Evolutionary conservation across 441 rosid species (phyloP).

Genomic region (Adansonia grandidieri): DNA sequence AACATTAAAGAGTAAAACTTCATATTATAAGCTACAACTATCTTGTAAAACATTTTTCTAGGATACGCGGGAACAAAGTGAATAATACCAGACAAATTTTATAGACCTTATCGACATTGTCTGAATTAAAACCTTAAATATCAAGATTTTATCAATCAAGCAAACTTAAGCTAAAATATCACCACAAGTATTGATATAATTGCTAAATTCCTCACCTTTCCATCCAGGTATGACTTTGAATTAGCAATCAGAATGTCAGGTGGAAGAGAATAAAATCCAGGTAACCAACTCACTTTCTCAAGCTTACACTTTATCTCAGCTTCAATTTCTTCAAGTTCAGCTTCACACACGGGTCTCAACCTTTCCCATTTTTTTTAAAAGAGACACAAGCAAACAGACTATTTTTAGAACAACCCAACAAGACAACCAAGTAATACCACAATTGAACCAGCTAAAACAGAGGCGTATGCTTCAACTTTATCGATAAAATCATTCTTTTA

Average conservation of each 20-base stretch:
- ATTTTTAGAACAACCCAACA: background rate
- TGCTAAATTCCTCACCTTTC: constrained; percentile 50
- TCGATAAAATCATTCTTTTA: background rate
- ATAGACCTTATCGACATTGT: background rate
- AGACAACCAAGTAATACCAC: background rate
- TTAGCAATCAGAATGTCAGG: constrained; percentile 73
- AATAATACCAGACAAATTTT: no score
- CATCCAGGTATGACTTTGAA: constrained; percentile 70
- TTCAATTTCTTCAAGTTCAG: constrained; percentile 53
- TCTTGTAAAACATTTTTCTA: background rate
- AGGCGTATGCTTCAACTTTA: background rate
- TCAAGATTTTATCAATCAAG: constrained; percentile 14
- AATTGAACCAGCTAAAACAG: background rate
- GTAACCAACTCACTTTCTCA: constrained; percentile 66
- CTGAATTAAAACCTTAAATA: background rate
- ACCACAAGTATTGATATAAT: background rate
- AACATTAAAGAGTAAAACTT: constrained; percentile 2
- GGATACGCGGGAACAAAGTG: background rate
- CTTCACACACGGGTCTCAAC: constrained; percentile 75
- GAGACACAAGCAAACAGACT: background rate
- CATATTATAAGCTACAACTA: background rate
- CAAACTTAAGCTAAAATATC: constrained; percentile 1
- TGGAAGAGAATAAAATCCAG: constrained; percentile 76
- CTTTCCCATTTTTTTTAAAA: constrained; percentile 36
- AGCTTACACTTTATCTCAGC: constrained; percentile 68